phyloP scores from a whole-genome alignment of 345 rosid species.

The Lagerstroemia speciosa region DNA sequence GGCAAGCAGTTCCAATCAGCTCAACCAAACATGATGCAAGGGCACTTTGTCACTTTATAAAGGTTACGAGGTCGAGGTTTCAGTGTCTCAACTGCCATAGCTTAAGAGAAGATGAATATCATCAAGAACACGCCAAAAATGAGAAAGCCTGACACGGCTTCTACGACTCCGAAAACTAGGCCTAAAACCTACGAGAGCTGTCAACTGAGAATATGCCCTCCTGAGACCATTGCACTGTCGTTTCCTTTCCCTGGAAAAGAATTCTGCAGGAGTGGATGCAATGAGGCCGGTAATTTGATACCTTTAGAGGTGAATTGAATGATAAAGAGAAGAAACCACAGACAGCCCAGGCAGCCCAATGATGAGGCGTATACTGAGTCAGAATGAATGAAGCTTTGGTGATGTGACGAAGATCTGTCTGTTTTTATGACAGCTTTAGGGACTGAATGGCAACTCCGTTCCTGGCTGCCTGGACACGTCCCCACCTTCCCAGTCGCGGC shows the following conservation, averaged over 20 bases:
- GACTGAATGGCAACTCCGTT: conserved; percentile 79
- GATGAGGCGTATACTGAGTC: neutral
- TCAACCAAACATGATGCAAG: too few relatives aligned
- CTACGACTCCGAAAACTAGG: neutral
- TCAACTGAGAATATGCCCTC: neutral
- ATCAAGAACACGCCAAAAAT: too few relatives aligned
- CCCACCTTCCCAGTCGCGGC: conserved; percentile 96
- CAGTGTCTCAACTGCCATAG: too few relatives aligned
- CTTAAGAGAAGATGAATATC: too few relatives aligned
- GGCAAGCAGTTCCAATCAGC: too few relatives aligned
- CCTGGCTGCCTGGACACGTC: conserved; percentile 37
- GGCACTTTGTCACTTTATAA: too few relatives aligned
- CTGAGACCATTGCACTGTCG: neutral
- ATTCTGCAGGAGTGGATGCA: neutral
- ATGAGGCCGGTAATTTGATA: neutral
- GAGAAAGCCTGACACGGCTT: neutral
- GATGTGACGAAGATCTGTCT: neutral
- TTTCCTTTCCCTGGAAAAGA: neutral
- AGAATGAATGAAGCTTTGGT: conserved; percentile 17
- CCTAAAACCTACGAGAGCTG: neutral
- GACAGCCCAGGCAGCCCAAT: neutral
- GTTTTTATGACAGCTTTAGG: conserved; percentile 38
- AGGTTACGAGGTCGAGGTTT: too few relatives aligned
- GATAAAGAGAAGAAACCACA: neutral
- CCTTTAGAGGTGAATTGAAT: neutral